Evolutionary conservation across 805 yeast species (phyloP).

Genomic region (Yarrowia divulgata): DNA sequence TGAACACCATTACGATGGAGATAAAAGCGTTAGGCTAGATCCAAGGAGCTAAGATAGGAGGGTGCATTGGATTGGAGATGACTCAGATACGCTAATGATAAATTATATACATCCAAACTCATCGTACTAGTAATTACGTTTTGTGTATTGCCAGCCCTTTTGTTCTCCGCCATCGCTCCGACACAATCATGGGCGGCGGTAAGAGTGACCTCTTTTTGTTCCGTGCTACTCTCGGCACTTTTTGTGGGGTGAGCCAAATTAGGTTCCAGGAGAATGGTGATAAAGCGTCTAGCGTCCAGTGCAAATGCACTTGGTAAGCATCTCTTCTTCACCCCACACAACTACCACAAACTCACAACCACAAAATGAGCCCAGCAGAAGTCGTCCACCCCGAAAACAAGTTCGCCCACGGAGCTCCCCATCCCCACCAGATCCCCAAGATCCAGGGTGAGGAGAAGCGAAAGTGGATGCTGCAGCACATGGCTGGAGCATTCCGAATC

Average conservation of each 20-base stretch:
- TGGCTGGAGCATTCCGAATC: conserved; percentile 85
- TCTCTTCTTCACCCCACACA: not conserved
- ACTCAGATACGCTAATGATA: too few relatives aligned
- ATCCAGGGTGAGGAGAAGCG: conserved; percentile 59
- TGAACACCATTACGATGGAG: not conserved
- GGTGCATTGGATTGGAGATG: too few relatives aligned
- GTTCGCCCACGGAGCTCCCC: conserved; percentile 37
- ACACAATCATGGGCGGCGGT: not conserved
- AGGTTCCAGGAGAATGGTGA: not conserved
- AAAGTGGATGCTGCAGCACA: conserved; percentile 67
- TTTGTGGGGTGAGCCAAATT: conserved; percentile 16
- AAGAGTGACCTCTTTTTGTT: not conserved
- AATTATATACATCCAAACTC: too few relatives aligned
- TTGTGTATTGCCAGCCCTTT: too few relatives aligned
- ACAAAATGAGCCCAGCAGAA: conserved; percentile 37
- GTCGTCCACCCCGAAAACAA: conserved; percentile 33
- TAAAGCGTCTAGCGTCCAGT: conserved; percentile 6
- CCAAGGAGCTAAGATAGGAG: not conserved
- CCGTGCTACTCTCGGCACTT: not conserved
- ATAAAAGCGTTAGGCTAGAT: not conserved
- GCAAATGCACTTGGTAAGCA: conserved; percentile 22
- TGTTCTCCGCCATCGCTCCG: not conserved
- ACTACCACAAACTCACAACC: not conserved
- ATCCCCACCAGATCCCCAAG: conserved; percentile 59
- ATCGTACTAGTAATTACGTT: too few relatives aligned